Percentiles rank a stretch among this genome's conserved stretches.
phyloP scores from a whole-genome alignment of 1,139 yeast species.

The Taphrina betulina region DNA sequence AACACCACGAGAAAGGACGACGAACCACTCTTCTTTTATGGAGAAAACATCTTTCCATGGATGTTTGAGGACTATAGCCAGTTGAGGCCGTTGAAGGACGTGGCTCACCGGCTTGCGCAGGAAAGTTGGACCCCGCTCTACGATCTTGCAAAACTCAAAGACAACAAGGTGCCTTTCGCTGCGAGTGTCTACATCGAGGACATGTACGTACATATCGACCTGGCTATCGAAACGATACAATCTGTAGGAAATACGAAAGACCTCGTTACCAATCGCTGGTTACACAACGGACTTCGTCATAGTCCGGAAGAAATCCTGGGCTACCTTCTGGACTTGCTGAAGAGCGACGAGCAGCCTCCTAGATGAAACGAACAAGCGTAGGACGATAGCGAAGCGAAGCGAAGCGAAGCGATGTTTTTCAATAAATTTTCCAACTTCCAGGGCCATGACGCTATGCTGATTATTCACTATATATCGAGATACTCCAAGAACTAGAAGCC shows the following conservation, averaged over 20 bases:
- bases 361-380: too few species aligned
- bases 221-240: conserved; percentile 18
- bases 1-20: conserved; percentile 14
- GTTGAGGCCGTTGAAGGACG: conserved; percentile 47
- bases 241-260: conserved; percentile 17
- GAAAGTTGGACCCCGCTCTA: conserved; percentile 51
- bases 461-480: too few species aligned
- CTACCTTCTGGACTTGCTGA: conserved; percentile 17
- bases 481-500: too few species aligned
- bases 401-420: too few species aligned
- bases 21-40: conserved; percentile 51
- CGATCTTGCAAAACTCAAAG: conserved; percentile 44
- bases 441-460: too few species aligned
- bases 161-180: conserved; percentile 45
- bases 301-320: conserved; percentile 25
- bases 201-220: conserved; percentile 26
- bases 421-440: too few species aligned
- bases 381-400: too few species aligned
- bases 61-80: conserved; percentile 54
- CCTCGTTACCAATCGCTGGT: conserved; percentile 22
- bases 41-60: conserved; percentile 58
- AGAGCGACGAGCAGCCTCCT: conserved; percentile 11
- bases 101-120: conserved; percentile 51
- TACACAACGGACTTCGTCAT: conserved; percentile 30
- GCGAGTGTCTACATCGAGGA: conserved; percentile 48